A percentile compares a stretch with the other conserved stretches of the same genome.
Evolutionary conservation across 495 filamentous ascomycete species (phyloP).

Genomic region (Cladorrhinum samala): DNA sequence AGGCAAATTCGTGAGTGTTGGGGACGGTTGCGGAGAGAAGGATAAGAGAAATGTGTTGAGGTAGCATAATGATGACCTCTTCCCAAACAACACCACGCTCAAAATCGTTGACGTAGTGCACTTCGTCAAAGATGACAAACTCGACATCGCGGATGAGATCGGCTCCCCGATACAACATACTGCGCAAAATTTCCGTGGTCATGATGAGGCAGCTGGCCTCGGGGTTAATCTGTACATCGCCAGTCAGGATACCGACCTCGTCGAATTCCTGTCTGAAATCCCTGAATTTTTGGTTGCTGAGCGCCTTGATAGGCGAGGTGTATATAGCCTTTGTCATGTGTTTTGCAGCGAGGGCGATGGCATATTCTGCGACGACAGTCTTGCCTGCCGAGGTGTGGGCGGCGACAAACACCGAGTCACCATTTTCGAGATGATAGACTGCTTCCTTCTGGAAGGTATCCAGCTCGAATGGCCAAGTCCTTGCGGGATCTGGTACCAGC

Average conservation of each 20-base stretch:
- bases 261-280: conserved; percentile 87
- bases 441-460: conserved; percentile 99
- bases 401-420: conserved; percentile 98
- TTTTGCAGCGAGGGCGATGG: conserved; percentile 87
- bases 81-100: conserved; percentile 98
- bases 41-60: conserved; percentile 92
- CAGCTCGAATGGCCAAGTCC: conserved; percentile 93
- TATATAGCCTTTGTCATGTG: conserved; percentile 99
- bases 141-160: conserved; percentile 96
- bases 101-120: conserved; percentile 97
- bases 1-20: conserved; percentile 96
- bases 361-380: conserved; percentile 97
- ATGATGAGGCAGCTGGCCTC: conserved; percentile 98
- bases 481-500: conserved; percentile 91
- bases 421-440: conserved; percentile 92
- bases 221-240: conserved; percentile 96
- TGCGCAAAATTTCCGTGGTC: conserved; percentile 96
- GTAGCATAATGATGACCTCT: conserved; percentile 99
- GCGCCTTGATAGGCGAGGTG: conserved; percentile 95
- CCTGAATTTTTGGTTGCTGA: conserved; percentile 97
- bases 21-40: conserved; percentile 93
- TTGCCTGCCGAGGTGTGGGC: conserved; percentile 97
- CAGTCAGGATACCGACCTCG: conserved; percentile 94
- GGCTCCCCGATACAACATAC: conserved; percentile 96
- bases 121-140: conserved; percentile 98